phyloP scores from a whole-genome alignment of 805 yeast species.

The Lipomyces lipofer region DNA sequence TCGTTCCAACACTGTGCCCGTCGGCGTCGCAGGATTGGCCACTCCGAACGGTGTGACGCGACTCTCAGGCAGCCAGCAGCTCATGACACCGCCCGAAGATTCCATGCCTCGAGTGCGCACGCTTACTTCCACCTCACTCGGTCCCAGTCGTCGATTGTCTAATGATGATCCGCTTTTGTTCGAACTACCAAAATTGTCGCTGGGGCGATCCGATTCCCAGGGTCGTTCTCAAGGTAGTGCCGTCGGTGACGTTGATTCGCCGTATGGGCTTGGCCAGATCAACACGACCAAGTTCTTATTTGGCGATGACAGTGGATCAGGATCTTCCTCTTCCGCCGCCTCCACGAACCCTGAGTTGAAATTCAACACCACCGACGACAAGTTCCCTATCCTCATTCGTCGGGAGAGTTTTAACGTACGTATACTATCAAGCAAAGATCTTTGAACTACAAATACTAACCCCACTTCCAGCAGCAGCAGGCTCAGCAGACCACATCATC shows the following conservation, averaged over 20 bases:
- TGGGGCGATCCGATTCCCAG: conserved; percentile 10
- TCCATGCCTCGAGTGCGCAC: conserved; percentile 26
- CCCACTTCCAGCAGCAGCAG: conserved; percentile 5
- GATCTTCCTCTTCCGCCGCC: conserved; percentile 11
- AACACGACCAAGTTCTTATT: conserved; percentile 28
- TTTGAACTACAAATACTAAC: neutral
- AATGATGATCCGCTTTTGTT: conserved; percentile 26
- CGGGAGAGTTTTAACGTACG: conserved; percentile 34
- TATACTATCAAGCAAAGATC: neutral
- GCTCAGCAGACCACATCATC: neutral
- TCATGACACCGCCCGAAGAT: conserved; percentile 32
- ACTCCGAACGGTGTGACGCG: conserved; percentile 25
- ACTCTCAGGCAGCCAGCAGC: conserved; percentile 24
- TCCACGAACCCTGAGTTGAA: conserved; percentile 21
- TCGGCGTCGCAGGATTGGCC: conserved; percentile 24
- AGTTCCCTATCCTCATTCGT: conserved; percentile 40
- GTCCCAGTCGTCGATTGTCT: conserved; percentile 23
- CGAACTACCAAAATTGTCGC: conserved; percentile 15
- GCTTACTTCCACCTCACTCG: conserved; percentile 28
- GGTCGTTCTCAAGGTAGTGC: conserved; percentile 8
- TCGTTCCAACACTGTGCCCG: conserved; percentile 29
- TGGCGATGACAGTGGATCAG: conserved; percentile 17
- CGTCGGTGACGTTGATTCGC: conserved; percentile 14
- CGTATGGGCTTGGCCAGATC: conserved; percentile 23
- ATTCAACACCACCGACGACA: conserved; percentile 39